Conservation (phyloP, 192 early-diverging fungal genomes). For the Martensiomyces pterosporus region DNA sequence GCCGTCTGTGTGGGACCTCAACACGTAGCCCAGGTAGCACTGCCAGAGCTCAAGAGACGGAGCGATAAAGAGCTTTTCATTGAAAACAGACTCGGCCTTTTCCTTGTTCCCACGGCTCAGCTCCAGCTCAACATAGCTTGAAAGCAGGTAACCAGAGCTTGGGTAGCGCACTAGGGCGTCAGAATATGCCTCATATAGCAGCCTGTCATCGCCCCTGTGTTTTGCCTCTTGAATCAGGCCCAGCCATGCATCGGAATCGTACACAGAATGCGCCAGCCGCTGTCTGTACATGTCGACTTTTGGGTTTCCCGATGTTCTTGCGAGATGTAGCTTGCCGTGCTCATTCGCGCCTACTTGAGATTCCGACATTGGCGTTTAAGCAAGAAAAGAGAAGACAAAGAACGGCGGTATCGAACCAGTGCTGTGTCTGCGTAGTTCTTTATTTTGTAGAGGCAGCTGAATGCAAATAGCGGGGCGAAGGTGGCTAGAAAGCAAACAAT, state of each 20-base stretch:
- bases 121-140: constrained; percentile 77
- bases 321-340: no score
- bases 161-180: constrained; percentile 74
- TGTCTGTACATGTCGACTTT: constrained; percentile 53
- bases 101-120: constrained; percentile 68
- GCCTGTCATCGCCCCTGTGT: constrained; percentile 51
- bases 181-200: constrained; percentile 63
- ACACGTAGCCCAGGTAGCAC: constrained; percentile 85
- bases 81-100: constrained; percentile 80
- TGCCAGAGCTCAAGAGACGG: constrained; percentile 84
- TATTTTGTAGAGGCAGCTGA: no score
- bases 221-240: constrained; percentile 60
- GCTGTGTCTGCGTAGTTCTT: no score
- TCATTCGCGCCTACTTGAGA: no score
- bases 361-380: no score
- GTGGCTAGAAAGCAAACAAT: no score
- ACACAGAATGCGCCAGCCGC: constrained; percentile 48
- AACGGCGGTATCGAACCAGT: no score
- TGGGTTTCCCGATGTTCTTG: no score
- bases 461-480: no score
- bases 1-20: constrained; percentile 61
- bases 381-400: no score
- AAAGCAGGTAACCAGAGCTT: constrained; percentile 75
- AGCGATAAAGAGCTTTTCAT: constrained; percentile 72
- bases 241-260: constrained; percentile 68